A percentile compares a stretch with the other conserved stretches of the same genome.
These are phyloP conservation scores for Raphidocelis subcapitata DNA, from an alignment of 139 green algal genomes.

Conservation along the genomic window DNA sequence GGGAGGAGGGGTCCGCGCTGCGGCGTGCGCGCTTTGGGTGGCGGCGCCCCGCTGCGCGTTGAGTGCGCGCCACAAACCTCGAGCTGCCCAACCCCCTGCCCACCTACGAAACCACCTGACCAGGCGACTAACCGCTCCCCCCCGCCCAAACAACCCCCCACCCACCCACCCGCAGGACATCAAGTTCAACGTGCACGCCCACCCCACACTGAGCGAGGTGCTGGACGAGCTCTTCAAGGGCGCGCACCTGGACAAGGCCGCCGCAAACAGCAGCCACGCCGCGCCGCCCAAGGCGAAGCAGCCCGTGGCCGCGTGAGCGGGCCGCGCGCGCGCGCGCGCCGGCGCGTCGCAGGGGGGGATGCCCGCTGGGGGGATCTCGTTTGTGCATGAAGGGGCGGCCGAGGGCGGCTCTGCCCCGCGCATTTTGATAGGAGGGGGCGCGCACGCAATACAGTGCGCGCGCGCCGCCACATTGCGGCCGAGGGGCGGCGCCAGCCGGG, in stretches of 20 bases:
- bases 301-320: conserved; percentile 33
- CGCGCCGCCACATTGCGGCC: too few relatives aligned
- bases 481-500: too few relatives aligned
- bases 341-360: too few relatives aligned
- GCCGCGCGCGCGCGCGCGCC: too few relatives aligned
- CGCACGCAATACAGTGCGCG: too few relatives aligned
- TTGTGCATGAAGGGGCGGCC: too few relatives aligned
- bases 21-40: not conserved
- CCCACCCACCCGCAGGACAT: conserved; percentile 70
- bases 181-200: conserved; percentile 98
- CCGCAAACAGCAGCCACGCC: not conserved
- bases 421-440: too few relatives aligned
- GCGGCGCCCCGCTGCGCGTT: too few relatives aligned
- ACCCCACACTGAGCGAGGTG: conserved; percentile 97
- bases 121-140: not conserved
- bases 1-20: not conserved
- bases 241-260: conserved; percentile 54
- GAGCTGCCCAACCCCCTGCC: too few relatives aligned
- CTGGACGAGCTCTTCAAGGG: conserved; percentile 96
- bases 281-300: conserved; percentile 32
- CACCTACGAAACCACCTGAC: not conserved
- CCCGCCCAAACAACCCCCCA: not conserved
- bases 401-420: too few relatives aligned
- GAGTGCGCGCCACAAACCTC: too few relatives aligned
- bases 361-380: too few relatives aligned